These are phyloP conservation scores for Coemansia interrupta DNA, from an alignment of 192 early-diverging fungal genomes.

Conservation along the genomic window DNA sequence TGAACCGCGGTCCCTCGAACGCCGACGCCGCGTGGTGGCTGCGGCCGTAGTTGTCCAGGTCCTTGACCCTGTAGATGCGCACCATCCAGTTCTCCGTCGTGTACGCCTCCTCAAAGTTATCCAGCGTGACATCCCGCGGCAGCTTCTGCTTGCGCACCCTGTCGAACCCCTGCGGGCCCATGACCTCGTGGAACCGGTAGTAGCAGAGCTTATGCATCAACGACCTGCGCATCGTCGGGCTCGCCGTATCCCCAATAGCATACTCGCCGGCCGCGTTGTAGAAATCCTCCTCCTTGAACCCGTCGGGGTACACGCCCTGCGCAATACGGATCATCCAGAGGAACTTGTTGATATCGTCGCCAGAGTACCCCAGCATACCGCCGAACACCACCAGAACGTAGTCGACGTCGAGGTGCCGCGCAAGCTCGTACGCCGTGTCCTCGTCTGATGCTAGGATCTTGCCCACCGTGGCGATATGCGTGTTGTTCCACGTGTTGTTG, in stretches of 20 bases:
- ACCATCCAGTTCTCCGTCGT: constrained; percentile 97
- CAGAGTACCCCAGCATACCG: constrained; percentile 93
- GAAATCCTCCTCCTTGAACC: constrained; percentile 84
- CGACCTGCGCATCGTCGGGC: constrained; percentile 83
- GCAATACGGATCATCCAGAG: constrained; percentile 99
- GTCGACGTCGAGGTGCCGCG: constrained; percentile 90
- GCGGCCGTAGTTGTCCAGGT: constrained; percentile 88
- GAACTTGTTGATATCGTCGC: constrained; percentile 99
- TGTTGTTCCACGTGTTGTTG: constrained; percentile 99
- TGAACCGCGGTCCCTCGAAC: constrained; percentile 10
- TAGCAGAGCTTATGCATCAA: constrained; percentile 98
- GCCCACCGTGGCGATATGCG: constrained; percentile 98
- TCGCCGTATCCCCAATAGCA: constrained; percentile 84
- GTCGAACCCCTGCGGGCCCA: constrained; percentile 72
- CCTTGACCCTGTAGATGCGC: constrained; percentile 97
- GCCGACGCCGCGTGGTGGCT: constrained; percentile 24
- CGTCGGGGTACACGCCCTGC: constrained; percentile 93
- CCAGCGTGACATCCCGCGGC: constrained; percentile 74
- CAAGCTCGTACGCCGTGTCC: constrained; percentile 88
- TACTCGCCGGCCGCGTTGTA: constrained; percentile 90
- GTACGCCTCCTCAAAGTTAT: constrained; percentile 88
- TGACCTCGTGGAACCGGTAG: constrained; percentile 90
- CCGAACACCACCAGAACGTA: constrained; percentile 98
- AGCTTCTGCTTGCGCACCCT: constrained; percentile 79
- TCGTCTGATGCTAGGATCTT: constrained; percentile 88